These are phyloP conservation scores for Apiotrichum mycotoxinovorans DNA, from an alignment of 1,284 basidiomycete species.

Conservation along the genomic window DNA sequence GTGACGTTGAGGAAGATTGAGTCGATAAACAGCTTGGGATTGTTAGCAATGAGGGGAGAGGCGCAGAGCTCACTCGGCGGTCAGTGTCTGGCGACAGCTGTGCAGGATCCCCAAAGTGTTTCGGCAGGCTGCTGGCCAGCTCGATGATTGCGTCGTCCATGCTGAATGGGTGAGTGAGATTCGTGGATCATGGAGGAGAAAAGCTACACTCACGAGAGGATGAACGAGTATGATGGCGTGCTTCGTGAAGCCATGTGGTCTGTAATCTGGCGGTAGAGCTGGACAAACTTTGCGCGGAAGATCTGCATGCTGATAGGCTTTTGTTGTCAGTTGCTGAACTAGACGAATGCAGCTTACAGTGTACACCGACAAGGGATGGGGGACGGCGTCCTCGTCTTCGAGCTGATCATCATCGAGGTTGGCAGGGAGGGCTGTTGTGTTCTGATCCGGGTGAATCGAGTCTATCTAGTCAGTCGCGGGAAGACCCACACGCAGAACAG, in stretches of 20 bases:
- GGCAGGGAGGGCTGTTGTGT: conserved; percentile 20
- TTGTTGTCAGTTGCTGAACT: not conserved
- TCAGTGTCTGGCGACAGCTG: conserved; percentile 4
- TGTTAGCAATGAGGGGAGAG: too few species aligned
- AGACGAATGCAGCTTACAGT: conserved; percentile 4
- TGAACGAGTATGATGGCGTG: conserved; percentile 18
- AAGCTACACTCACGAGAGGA: conserved; percentile 8
- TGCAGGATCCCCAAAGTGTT: conserved; percentile 15
- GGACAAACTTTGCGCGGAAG: conserved; percentile 20
- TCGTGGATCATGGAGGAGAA: too few species aligned
- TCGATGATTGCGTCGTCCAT: conserved; percentile 22
- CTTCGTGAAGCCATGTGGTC: conserved; percentile 18
- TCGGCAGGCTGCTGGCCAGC: conserved; percentile 11
- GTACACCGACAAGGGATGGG: conserved; percentile 12
- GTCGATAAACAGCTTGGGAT: conserved; percentile 13
- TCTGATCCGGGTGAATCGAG: conserved; percentile 24
- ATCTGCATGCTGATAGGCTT: conserved; percentile 21
- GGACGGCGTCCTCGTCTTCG: conserved; percentile 8
- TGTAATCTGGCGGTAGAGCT: conserved; percentile 23
- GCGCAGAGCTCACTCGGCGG: not conserved
- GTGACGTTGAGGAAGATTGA: conserved; percentile 19
- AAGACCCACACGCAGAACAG: not conserved
- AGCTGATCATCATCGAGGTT: conserved; percentile 24
- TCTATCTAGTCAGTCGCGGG: conserved; percentile 9
- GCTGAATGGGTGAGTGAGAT: conserved; percentile 7